Conservation (phyloP, 371 early-diverging fungal genomes). For the Mucor sp. region DNA sequence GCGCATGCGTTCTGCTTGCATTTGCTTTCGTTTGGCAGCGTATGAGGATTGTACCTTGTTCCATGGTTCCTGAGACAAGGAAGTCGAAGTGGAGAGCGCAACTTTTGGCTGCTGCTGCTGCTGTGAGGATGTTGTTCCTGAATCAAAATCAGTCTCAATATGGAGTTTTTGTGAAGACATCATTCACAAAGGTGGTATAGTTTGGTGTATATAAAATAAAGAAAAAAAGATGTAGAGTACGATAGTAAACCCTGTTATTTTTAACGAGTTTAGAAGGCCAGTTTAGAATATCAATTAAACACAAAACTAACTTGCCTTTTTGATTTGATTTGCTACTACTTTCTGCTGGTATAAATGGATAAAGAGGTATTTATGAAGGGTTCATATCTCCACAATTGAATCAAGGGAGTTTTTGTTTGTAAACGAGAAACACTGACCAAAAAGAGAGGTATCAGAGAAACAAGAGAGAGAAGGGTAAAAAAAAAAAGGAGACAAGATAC, state of each 20-base stretch:
- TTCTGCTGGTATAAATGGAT: not conserved
- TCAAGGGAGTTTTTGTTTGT: not conserved
- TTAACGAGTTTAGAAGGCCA: not conserved
- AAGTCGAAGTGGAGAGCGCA: not conserved
- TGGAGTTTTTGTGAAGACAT: not conserved
- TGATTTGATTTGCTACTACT: not conserved
- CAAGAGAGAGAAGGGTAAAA: not conserved
- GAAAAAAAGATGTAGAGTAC: not conserved
- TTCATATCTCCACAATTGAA: not conserved
- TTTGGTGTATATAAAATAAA: not conserved
- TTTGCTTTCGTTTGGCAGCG: constrained; percentile 31
- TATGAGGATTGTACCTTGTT: constrained; percentile 26
- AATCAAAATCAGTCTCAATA: not conserved
- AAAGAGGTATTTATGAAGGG: not conserved
- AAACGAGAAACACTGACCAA: not conserved
- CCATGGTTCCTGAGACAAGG: constrained; percentile 30
- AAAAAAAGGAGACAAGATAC: not conserved
- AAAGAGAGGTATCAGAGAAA: not conserved
- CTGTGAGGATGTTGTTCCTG: not conserved
- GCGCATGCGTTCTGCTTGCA: constrained; percentile 38
- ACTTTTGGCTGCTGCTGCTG: not conserved
- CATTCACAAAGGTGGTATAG: not conserved
- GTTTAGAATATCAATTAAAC: constrained; percentile 2
- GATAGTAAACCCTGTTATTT: not conserved
- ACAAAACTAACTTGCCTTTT: not conserved